A percentile compares a stretch with the other conserved stretches of the same genome.
These are phyloP conservation scores for Apiospora pterosperma DNA, from an alignment of 2,329 filamentous ascomycete genomes.

Conservation along the genomic window DNA sequence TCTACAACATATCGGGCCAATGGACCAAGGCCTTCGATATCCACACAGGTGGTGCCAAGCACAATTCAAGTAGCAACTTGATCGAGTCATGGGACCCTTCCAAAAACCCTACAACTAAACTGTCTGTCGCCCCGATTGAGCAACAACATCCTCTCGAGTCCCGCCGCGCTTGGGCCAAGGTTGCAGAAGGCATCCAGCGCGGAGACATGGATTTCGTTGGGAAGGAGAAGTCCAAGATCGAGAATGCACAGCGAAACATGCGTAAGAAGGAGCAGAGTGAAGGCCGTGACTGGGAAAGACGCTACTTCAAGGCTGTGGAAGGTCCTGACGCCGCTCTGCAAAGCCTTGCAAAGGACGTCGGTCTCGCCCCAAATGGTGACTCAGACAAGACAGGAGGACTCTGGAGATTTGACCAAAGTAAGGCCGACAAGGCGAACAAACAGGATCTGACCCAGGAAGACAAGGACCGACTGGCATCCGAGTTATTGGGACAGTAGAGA, in stretches of 20 bases:
- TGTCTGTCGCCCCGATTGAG: constrained; percentile 49
- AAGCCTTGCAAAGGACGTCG: constrained; percentile 41
- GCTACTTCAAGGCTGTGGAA: constrained; percentile 67
- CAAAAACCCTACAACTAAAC: constrained; percentile 16
- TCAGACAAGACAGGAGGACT: constrained; percentile 59
- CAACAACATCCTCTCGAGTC: constrained; percentile 79
- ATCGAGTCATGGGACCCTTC: constrained; percentile 38
- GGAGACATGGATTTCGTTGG: constrained; percentile 73
- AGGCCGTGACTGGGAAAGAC: constrained; percentile 72
- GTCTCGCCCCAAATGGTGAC: constrained; percentile 49
- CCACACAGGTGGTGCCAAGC: constrained; percentile 24
- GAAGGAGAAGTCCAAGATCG: constrained; percentile 73
- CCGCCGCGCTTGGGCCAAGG: constrained; percentile 74
- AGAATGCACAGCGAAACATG: constrained; percentile 76
- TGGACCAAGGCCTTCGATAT: constrained; percentile 41
- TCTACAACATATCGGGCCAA: constrained; percentile 37
- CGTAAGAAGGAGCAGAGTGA: constrained; percentile 52
- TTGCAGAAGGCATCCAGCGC: constrained; percentile 66
- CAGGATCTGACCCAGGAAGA: constrained; percentile 31
- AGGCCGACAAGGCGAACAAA: constrained; percentile 40
- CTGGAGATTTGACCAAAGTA: constrained; percentile 51
- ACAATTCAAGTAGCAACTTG: constrained; percentile 26
- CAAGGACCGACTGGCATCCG: constrained; percentile 31
- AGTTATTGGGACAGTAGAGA: constrained; percentile 26
- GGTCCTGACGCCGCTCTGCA: constrained; percentile 41